These are phyloP conservation scores for Polymyxa betae DNA, from an alignment of 208 protist genomes.

Conservation along the genomic window DNA sequence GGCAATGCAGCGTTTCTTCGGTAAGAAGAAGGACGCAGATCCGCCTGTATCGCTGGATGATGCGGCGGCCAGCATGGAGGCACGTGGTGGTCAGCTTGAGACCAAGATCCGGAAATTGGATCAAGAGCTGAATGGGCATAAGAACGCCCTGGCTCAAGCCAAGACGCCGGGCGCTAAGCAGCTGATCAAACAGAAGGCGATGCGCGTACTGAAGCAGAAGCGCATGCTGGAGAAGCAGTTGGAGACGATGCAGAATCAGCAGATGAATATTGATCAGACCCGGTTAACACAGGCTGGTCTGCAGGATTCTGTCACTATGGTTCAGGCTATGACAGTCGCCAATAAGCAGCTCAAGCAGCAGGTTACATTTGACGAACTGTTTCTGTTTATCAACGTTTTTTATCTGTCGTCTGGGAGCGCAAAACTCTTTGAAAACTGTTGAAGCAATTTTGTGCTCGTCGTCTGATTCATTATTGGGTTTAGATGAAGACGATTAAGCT, in stretches of 20 bases:
- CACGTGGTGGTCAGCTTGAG: not conserved
- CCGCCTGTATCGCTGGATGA: not conserved
- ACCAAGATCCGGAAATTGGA: conserved; percentile 33
- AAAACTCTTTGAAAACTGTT: too few relatives aligned
- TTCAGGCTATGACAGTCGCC: conserved; percentile 16
- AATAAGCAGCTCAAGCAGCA: conserved; percentile 49
- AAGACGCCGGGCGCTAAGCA: conserved; percentile 45
- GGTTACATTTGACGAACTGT: not conserved
- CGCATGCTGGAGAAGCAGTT: not conserved
- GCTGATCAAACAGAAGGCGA: conserved; percentile 50
- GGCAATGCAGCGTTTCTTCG: conserved; percentile 37
- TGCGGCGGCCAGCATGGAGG: conserved; percentile 1
- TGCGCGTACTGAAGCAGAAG: conserved; percentile 38
- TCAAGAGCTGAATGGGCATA: conserved; percentile 25
- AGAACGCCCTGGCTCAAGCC: not conserved
- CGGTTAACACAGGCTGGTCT: not conserved
- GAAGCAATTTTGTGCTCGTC: too few relatives aligned
- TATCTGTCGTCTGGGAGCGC: too few relatives aligned
- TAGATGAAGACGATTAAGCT: not conserved
- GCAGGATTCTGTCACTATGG: conserved; percentile 35
- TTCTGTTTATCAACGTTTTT: too few relatives aligned
- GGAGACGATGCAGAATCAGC: conserved; percentile 50
- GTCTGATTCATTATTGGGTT: not conserved
- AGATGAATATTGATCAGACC: conserved; percentile 43
- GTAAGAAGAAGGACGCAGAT: conserved; percentile 29